phyloP scores from a whole-genome alignment of 1,139 yeast species.

The Tardiomyces digboiensis region DNA sequence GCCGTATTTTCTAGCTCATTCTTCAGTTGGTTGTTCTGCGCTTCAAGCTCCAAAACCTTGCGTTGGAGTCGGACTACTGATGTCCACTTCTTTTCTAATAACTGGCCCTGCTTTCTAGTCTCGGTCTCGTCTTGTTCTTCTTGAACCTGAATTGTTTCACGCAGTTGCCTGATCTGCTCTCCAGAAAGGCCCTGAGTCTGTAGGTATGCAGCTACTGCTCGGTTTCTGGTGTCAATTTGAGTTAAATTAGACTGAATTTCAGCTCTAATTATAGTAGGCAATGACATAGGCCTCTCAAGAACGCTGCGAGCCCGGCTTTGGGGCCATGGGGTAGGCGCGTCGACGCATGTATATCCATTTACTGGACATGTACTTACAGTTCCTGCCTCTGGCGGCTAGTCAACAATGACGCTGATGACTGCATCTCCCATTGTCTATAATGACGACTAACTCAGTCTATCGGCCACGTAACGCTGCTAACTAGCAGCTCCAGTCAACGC shows the following conservation, averaged over 20 bases:
- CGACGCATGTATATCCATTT: too few species aligned
- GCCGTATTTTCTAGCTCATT: constrained; percentile 34
- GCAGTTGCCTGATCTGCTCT: constrained; percentile 5
- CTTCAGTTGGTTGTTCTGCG: constrained; percentile 34
- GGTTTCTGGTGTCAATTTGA: constrained; percentile 11
- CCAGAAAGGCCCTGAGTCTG: constrained; percentile 12
- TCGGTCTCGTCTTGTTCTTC: constrained; percentile 2
- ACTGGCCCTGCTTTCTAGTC: constrained; percentile 9
- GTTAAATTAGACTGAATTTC: too few species aligned
- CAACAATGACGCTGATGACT: neutral
- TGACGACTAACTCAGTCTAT: too few species aligned
- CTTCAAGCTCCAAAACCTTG: constrained; percentile 48
- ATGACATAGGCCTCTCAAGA: too few species aligned
- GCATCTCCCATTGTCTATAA: neutral
- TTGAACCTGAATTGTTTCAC: constrained; percentile 3
- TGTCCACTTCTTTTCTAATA: constrained; percentile 83
- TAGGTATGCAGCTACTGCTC: constrained; percentile 23
- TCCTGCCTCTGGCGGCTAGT: constrained; percentile 1
- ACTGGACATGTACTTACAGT: neutral
- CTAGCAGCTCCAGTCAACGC: too few species aligned
- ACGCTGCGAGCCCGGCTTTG: too few species aligned
- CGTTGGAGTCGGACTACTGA: constrained; percentile 76
- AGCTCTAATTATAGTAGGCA: too few species aligned
- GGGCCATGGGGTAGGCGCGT: too few species aligned
- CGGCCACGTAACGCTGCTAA: too few species aligned